Evolutionary conservation across 345 rosid genomes (phyloP).

Genomic region (Pseudoturritis turrita): DNA sequence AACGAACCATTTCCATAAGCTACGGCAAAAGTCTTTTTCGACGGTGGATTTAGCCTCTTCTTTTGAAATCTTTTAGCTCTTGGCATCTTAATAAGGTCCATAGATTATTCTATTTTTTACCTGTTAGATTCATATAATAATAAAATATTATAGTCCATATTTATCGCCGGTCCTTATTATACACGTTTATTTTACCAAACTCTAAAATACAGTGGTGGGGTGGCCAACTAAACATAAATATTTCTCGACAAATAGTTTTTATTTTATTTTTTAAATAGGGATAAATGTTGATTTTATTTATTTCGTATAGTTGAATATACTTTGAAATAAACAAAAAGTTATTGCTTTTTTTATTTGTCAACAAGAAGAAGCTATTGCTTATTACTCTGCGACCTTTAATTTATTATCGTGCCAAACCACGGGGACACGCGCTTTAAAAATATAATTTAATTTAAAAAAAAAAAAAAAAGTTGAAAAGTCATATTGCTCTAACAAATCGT

Average conservation of each 20-base stretch:
- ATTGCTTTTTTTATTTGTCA: neutral
- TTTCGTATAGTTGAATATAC: neutral
- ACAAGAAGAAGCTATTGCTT: neutral
- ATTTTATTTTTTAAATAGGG: neutral
- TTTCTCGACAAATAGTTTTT: too few species aligned
- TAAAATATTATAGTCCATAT: too few species aligned
- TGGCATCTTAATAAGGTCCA: conserved; percentile 14
- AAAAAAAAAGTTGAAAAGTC: conserved; percentile 16
- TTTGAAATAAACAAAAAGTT: neutral
- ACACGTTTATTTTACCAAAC: neutral
- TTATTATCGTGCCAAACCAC: conserved; percentile 24
- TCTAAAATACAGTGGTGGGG: neutral
- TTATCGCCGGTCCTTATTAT: neutral
- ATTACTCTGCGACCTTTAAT: conserved; percentile 3
- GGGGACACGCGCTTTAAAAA: conserved; percentile 29
- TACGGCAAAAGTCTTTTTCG: conserved; percentile 4
- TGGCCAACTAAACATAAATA: too few species aligned
- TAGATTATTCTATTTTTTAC: neutral
- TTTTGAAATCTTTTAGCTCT: conserved; percentile 1
- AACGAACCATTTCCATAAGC: neutral
- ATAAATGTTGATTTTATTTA: neutral
- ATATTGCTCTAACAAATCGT: conserved; percentile 16
- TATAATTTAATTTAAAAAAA: neutral
- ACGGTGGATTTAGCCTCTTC: conserved; percentile 26
- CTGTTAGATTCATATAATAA: neutral